Evolutionary conservation across 2,329 filamentous ascomycete genomes (phyloP).

Genomic region (Aureobasidium sp.): DNA sequence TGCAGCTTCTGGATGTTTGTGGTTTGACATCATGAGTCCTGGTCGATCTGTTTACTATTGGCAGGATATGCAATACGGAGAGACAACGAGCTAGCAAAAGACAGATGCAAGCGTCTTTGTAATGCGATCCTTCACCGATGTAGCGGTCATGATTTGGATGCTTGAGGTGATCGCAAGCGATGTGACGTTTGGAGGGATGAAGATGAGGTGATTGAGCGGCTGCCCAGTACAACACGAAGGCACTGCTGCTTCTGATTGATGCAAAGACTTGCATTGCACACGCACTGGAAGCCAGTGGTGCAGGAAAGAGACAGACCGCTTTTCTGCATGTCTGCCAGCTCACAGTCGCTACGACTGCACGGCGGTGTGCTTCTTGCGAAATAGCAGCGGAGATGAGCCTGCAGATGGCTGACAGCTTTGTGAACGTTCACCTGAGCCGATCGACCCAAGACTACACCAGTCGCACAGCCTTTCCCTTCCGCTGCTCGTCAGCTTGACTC

Average conservation of each 20-base stretch:
- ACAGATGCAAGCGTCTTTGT: not conserved
- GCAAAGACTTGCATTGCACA: not conserved
- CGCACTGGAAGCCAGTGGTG: not conserved
- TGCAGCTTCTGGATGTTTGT: not conserved
- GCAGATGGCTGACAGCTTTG: not conserved
- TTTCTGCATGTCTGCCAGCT: not conserved
- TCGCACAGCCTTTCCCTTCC: too few species aligned
- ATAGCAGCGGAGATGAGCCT: not conserved
- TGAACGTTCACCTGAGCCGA: not conserved
- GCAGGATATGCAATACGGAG: not conserved
- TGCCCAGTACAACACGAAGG: not conserved
- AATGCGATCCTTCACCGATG: not conserved
- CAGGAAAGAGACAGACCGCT: not conserved
- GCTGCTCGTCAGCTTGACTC: too few species aligned
- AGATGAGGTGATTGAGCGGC: not conserved
- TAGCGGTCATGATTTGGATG: not conserved
- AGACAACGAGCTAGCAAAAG: not conserved
- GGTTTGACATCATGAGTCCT: not conserved
- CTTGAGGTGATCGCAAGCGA: not conserved
- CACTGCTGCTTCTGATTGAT: not conserved
- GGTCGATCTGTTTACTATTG: conserved; percentile 11
- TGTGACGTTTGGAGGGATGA: not conserved
- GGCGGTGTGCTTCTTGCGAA: not conserved
- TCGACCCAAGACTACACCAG: too few species aligned
- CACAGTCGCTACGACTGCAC: not conserved